These are phyloP conservation scores for Aspergillus cavernicola DNA, from an alignment of 495 filamentous ascomycete species.

Conservation along the genomic window DNA sequence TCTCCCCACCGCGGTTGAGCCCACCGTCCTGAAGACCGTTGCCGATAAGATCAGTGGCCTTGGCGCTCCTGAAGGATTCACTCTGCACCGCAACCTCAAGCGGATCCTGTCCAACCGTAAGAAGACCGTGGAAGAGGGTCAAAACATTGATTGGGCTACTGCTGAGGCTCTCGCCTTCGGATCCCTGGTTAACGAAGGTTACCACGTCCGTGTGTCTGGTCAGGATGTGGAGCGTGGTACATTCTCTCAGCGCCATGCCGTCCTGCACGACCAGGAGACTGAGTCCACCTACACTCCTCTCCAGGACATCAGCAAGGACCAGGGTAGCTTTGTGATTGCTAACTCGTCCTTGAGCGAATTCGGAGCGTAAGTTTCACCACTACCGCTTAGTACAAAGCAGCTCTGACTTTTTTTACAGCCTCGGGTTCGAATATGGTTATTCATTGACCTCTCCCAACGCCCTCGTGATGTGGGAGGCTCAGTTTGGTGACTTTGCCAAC, in stretches of 20 bases:
- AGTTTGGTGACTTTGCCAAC: slow-evolving; percentile 99
- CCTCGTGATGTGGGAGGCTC: slow-evolving; percentile 97
- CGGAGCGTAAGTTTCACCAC: slow-evolving; percentile 57
- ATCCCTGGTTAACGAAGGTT: slow-evolving; percentile 81
- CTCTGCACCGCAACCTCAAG: slow-evolving; percentile 89
- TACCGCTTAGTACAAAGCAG: neutral
- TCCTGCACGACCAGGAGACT: slow-evolving; percentile 93
- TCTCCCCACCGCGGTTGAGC: slow-evolving; percentile 75
- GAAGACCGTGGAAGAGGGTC: slow-evolving; percentile 89
- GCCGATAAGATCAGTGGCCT: slow-evolving; percentile 63
- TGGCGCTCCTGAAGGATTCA: slow-evolving; percentile 74
- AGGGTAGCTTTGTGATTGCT: slow-evolving; percentile 91
- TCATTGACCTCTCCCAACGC: slow-evolving; percentile 94
- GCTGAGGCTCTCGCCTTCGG: slow-evolving; percentile 96
- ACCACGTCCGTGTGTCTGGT: slow-evolving; percentile 94
- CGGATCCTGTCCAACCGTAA: slow-evolving; percentile 87
- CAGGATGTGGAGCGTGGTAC: slow-evolving; percentile 99
- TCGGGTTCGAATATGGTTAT: slow-evolving; percentile 99
- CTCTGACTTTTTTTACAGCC: slow-evolving; percentile 43
- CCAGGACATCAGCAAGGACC: slow-evolving; percentile 80
- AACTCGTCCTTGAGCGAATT: slow-evolving; percentile 97
- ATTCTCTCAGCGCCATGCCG: slow-evolving; percentile 96
- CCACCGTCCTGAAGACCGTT: slow-evolving; percentile 69
- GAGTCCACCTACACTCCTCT: slow-evolving; percentile 92
- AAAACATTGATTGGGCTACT: slow-evolving; percentile 96